phyloP scores from a whole-genome alignment of 129 eudicot species.

The Lactuca saligna region DNA sequence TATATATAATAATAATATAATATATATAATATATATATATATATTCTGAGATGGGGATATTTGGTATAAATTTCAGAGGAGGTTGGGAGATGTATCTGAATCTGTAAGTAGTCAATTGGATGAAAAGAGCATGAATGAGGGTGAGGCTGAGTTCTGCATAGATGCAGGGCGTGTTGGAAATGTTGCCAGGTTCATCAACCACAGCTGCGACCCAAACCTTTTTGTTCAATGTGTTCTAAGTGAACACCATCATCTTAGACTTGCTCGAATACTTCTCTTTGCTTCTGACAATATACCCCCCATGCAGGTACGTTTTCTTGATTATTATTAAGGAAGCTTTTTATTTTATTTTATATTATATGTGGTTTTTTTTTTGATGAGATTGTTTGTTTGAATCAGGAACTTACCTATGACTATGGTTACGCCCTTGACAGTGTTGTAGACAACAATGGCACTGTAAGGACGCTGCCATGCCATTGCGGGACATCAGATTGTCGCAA shows the following conservation, averaged over 20 bases:
- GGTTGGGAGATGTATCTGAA: constrained; percentile 41
- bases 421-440: constrained; percentile 75
- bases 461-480: constrained; percentile 57
- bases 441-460: constrained; percentile 60
- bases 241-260: constrained; percentile 34
- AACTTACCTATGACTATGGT: constrained; percentile 76
- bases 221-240: constrained; percentile 44
- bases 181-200: constrained; percentile 45
- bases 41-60: too few species aligned
- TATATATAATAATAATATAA: too few species aligned
- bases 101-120: constrained; percentile 22
- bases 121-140: constrained; percentile 9
- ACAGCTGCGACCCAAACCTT: constrained; percentile 47
- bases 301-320: constrained; percentile 14
- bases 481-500: constrained; percentile 78
- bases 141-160: constrained; percentile 38
- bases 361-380: neutral
- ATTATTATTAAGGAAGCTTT: neutral
- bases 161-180: constrained; percentile 44
- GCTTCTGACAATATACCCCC: constrained; percentile 37
- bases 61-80: constrained; percentile 22
- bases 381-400: constrained; percentile 42
- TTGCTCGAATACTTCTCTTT: constrained; percentile 39
- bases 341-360: neutral
- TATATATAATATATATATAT: too few species aligned